Percentiles rank a stretch among this genome's conserved stretches.
Evolutionary conservation across 2,329 filamentous ascomycete species (phyloP).

Genomic region (Fusarium proliferatum): DNA sequence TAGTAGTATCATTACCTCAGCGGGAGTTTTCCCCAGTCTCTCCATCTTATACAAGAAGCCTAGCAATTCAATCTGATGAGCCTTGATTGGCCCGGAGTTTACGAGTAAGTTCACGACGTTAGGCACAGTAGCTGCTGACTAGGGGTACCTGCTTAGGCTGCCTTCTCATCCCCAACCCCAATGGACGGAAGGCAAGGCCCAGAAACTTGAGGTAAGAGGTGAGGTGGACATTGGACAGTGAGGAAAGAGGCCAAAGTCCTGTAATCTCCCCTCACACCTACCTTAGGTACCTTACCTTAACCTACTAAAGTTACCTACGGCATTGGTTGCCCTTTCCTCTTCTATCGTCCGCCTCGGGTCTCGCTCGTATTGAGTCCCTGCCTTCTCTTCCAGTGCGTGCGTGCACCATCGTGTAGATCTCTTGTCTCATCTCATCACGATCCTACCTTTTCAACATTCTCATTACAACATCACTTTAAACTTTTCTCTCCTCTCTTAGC

Average conservation of each 20-base stretch:
- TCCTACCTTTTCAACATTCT: not conserved
- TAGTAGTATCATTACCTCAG: not conserved
- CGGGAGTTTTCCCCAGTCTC: not conserved
- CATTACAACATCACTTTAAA: not conserved
- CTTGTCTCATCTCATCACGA: slow-evolving; percentile 14
- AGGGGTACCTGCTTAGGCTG: not conserved
- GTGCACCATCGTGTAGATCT: slow-evolving; percentile 19
- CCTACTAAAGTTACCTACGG: not conserved
- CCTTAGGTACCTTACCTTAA: not conserved
- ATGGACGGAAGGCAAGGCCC: not conserved
- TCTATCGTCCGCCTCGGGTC: slow-evolving; percentile 12
- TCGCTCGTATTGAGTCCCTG: slow-evolving; percentile 26
- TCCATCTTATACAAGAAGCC: not conserved
- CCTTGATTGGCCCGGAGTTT: slow-evolving; percentile 11
- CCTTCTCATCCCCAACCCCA: slow-evolving; percentile 7
- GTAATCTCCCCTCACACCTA: slow-evolving; percentile 36
- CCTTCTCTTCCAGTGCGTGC: not conserved
- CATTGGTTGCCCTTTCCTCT: slow-evolving; percentile 8
- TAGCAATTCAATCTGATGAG: slow-evolving; percentile 10
- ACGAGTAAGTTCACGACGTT: not conserved
- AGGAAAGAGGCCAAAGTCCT: slow-evolving; percentile 32
- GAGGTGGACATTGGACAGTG: slow-evolving; percentile 3
- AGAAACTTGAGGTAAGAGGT: not conserved
- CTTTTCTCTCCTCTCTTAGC: slow-evolving; percentile 28
- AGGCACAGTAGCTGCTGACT: slow-evolving; percentile 7